phyloP scores from a whole-genome alignment of 73 alveolate genomes.

The Diophrys sp. region DNA sequence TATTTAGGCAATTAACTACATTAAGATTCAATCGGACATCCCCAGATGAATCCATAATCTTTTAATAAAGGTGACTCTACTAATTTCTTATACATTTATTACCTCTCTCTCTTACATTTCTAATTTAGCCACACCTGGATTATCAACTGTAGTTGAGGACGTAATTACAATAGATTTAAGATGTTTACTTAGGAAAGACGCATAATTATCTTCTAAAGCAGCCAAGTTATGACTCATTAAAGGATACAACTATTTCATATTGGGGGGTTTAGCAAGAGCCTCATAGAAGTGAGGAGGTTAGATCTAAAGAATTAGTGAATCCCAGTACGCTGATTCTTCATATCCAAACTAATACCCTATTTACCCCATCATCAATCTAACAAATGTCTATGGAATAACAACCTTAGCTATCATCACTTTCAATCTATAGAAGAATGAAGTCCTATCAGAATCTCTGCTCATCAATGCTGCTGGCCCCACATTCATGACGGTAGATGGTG shows the following conservation, averaged over 20 bases:
- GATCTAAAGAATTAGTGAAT: not conserved
- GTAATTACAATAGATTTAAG: conserved; percentile 1
- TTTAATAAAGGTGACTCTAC: not conserved
- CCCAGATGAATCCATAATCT: conserved; percentile 7
- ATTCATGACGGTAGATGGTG: not conserved
- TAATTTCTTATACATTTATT: not conserved
- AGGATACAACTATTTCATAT: not conserved
- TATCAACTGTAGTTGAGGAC: not conserved
- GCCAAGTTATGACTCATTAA: not conserved
- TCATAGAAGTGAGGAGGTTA: not conserved
- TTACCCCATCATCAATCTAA: no score
- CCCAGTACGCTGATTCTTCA: not conserved
- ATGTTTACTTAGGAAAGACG: not conserved
- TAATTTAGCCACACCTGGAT: not conserved
- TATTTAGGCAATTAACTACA: not conserved
- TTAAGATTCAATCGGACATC: not conserved
- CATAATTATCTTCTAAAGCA: not conserved
- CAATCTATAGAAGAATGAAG: no score
- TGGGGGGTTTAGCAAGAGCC: not conserved
- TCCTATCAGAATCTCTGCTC: no score
- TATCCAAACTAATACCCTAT: not conserved
- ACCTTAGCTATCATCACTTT: no score
- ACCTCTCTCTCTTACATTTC: no score
- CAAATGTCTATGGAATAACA: no score
- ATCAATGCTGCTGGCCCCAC: not conserved